Evolutionary conservation across 2,329 filamentous ascomycete species (phyloP).

Genomic region (Trichocomaceae sp.): DNA sequence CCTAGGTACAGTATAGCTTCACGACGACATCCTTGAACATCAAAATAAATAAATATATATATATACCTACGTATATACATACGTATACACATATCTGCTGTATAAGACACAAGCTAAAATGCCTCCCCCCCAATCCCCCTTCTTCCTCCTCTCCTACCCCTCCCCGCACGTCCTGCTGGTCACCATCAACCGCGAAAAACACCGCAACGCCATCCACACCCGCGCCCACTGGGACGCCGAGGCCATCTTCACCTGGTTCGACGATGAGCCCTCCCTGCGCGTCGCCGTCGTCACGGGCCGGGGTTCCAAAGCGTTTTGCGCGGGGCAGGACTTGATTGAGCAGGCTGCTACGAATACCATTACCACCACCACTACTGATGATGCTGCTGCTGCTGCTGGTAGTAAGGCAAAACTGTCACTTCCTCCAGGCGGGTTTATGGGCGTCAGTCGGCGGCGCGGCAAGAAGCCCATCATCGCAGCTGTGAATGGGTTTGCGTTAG

Average conservation of each 20-base stretch:
- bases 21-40: too few species aligned
- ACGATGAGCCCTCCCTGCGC: constrained; percentile 36
- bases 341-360: constrained; percentile 22
- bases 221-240: constrained; percentile 38
- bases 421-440: constrained; percentile 48
- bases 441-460: constrained; percentile 49
- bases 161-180: constrained; percentile 42
- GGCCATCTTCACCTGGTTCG: constrained; percentile 40
- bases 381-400: constrained; percentile 20
- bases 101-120: too few species aligned
- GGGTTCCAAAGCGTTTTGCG: constrained; percentile 41
- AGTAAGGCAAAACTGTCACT: constrained; percentile 20
- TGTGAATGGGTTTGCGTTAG: constrained; percentile 69
- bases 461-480: constrained; percentile 71
- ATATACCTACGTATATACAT: neutral
- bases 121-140: constrained; percentile 25
- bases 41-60: neutral
- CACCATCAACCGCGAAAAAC: constrained; percentile 38
- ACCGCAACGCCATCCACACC: constrained; percentile 42
- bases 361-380: too few species aligned
- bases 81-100: too few species aligned
- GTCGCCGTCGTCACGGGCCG: constrained; percentile 38
- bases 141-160: constrained; percentile 37
- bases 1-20: too few species aligned
- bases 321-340: constrained; percentile 42